Base-by-base conservation (phyloP, 306 rosid genomes). In the Dalbergia cochinchinensis region DNA sequence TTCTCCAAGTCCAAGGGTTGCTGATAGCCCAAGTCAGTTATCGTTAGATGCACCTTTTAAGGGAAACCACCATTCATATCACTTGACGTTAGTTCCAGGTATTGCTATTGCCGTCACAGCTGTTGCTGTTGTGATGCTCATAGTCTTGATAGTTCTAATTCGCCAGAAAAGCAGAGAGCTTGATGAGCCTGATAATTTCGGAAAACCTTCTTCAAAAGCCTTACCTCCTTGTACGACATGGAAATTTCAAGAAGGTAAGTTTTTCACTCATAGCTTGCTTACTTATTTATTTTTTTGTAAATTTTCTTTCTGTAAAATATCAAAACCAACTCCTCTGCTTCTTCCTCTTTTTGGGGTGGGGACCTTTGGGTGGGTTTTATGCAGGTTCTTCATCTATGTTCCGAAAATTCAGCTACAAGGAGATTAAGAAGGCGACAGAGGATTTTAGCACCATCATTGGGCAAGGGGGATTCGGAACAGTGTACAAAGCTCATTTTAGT, bases 381-480 rank as follows among this genome's bases (percentile, higher is more conserved):
- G 85, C 87, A 96, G 99, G 98, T 48, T 91, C 92, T 82, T 83
- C 91, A 76, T 89, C 89, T 11, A 89, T 87, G 96, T 90, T 93
- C 67, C 85, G 69, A 54, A 96, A 93, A 66, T 89, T 93, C 87
- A 90, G 84, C 88, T 93, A 93, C 83, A 93, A 82, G 87, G 98
- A 95, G 87, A 91, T 95, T 85, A 95, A 89, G 91, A 90, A 88
- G 93, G 99, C 96, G 10, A 95, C 99, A 3, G 91, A 87, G 16
- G 84, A 84, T 55, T 95, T 95, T 72, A 90, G 80, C 78, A 91
- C 93, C 26, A 20, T 84, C 53, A 91, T 95, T 85, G 99, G 99
- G 74, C 97, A 82, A 85, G 98, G 99, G 54, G 99, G 99, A 72
- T 95, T 91, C 31, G 99, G 99, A 87, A 95, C 98, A 8, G 98